Evolutionary conservation across 345 rosid genomes (phyloP), one percentile per base, ranked within the genome.

Genomic region (Punica granatum): DNA sequence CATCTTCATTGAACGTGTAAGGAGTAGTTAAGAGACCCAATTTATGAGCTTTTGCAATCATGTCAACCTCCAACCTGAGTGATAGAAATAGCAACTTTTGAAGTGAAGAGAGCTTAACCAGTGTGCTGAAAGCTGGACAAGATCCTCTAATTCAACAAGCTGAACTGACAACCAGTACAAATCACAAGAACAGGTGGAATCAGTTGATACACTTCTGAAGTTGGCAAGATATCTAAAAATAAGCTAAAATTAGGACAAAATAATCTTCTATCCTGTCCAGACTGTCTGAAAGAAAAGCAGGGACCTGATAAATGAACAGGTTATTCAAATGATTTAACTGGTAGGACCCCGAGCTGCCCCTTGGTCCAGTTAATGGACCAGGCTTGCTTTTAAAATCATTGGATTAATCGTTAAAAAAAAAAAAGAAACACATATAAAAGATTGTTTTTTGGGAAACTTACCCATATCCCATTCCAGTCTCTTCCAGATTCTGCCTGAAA

Each of bases 381-480:
- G 58, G 12, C 6, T 35, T 13, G 65, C 14, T 34, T 35, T 34
- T 34, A 53, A 37, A 28, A n/a, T n/a, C n/a, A n/a, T n/a, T n/a
- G n/a, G n/a, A n/a, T n/a, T n/a, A n/a, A n/a, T n/a, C n/a, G n/a
- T n/a, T n/a, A n/a, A n/a, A n/a, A n/a, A n/a, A n/a, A n/a, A n/a
- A n/a, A n/a, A n/a, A n/a, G n/a, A n/a, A n/a, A n/a, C n/a, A n/a
- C n/a, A n/a, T n/a, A n/a, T n/a, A n/a, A n/a, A n/a, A n/a, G 4
- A 58, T 70, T 34, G 14, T n/a, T 46, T 56, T 23, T 46, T 53
- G 37, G 60, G 80, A 70, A 67, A 51, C 79, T 66, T 85, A 93
- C 98, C 82, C 78, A 74, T 89, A 89, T 83, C 98, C 96, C 98
- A 93, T 93, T 72, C 98, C 97, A 0, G 98, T 93, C 81, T 90